These are phyloP conservation scores for Sphaceloma murrayae DNA, from an alignment of 2,329 filamentous ascomycete genomes.

Conservation along the genomic window DNA sequence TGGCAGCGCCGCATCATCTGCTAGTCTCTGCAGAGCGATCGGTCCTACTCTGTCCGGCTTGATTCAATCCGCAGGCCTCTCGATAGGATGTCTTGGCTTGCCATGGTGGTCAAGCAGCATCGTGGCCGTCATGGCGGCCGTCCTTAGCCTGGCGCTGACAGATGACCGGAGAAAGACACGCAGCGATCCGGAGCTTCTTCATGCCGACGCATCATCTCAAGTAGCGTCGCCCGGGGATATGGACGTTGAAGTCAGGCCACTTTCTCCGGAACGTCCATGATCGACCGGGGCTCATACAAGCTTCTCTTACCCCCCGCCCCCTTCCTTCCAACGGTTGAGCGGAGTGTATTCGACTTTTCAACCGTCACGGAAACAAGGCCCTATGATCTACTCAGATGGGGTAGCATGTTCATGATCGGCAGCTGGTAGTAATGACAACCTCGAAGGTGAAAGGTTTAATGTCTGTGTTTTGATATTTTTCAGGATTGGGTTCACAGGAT, in stretches of 20 bases:
- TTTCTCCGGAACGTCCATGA: slow-evolving; percentile 5
- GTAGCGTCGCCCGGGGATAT: slow-evolving; percentile 3
- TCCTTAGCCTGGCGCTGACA: slow-evolving; percentile 61
- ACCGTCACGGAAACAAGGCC: no score
- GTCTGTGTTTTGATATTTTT: no score
- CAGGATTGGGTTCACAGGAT: no score
- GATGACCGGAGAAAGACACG: slow-evolving; percentile 13
- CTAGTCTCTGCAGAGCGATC: slow-evolving; percentile 77
- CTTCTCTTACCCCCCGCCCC: no score
- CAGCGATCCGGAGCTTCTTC: not conserved
- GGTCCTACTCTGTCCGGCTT: slow-evolving; percentile 81
- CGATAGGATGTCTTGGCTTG: slow-evolving; percentile 72
- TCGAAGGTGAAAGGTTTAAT: no score
- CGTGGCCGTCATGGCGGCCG: slow-evolving; percentile 64
- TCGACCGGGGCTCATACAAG: not conserved
- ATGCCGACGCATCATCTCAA: slow-evolving; percentile 2
- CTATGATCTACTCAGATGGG: no score
- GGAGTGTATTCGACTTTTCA: no score
- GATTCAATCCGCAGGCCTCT: slow-evolving; percentile 70
- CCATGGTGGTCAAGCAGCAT: slow-evolving; percentile 87
- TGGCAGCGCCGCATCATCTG: slow-evolving; percentile 81
- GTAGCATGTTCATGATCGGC: no score
- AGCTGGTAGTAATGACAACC: no score
- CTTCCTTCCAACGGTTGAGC: no score
- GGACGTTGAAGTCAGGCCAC: slow-evolving; percentile 12